Conservation (phyloP, 179 eudicot species). For the Vitellaria paradoxa region DNA sequence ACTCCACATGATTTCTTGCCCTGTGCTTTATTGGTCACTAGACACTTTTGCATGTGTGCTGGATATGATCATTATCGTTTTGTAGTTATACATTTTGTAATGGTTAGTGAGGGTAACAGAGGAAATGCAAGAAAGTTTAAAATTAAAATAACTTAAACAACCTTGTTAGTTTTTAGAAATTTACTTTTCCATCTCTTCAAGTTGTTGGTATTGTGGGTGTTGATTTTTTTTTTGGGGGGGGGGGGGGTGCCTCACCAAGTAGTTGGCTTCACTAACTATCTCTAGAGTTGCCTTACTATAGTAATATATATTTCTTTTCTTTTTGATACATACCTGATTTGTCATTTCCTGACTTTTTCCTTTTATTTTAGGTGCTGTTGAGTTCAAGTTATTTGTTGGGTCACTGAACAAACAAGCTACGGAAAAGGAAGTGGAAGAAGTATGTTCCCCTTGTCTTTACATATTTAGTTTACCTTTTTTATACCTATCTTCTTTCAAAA, state of each 20-base stretch:
- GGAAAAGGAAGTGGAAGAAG: slow-evolving; percentile 96
- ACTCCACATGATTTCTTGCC: neutral
- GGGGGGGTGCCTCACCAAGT: too few relatives aligned
- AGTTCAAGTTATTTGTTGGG: slow-evolving; percentile 92
- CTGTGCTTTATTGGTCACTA: neutral
- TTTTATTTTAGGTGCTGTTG: slow-evolving; percentile 72
- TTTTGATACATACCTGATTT: slow-evolving; percentile 1
- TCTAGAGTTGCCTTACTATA: neutral
- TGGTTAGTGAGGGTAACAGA: too few relatives aligned
- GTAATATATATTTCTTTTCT: neutral
- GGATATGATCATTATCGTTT: too few relatives aligned
- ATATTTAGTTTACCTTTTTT: neutral
- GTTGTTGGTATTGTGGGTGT: too few relatives aligned
- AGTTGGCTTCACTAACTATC: too few relatives aligned
- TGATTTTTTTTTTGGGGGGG: too few relatives aligned
- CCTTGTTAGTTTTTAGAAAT: too few relatives aligned
- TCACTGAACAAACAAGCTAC: slow-evolving; percentile 83
- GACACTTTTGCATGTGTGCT: too few relatives aligned
- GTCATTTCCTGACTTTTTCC: slow-evolving; percentile 20
- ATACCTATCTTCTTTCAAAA: neutral
- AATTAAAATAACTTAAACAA: too few relatives aligned
- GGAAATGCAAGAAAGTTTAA: too few relatives aligned
- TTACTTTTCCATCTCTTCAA: too few relatives aligned
- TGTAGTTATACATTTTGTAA: too few relatives aligned
- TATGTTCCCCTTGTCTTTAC: slow-evolving; percentile 23